Conservation (phyloP, 805 yeast species). For the Lachancea thermotolerans region DNA sequence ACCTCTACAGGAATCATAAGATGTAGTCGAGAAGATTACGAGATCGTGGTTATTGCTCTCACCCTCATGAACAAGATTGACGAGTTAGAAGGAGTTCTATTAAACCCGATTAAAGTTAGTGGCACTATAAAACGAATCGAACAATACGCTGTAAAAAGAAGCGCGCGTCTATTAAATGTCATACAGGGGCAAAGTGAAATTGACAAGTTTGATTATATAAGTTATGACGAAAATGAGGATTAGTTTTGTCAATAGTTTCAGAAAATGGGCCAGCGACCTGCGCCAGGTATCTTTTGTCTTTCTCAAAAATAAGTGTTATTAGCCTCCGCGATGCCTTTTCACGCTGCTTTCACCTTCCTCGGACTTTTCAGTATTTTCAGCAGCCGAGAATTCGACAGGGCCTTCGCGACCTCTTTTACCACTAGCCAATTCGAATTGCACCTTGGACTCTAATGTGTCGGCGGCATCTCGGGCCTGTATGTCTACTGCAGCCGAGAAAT, state of each 20-base stretch:
- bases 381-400: conserved; percentile 44
- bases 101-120: conserved; percentile 63
- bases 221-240: conserved; percentile 15
- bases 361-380: conserved; percentile 8
- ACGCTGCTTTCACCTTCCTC: too few relatives aligned
- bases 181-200: conserved; percentile 8
- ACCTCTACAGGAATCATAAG: conserved; percentile 83
- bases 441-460: conserved; percentile 7
- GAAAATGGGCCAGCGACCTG: conserved; percentile 8
- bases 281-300: background rate
- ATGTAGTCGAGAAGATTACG: conserved; percentile 59
- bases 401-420: conserved; percentile 27
- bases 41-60: conserved; percentile 61
- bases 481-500: conserved; percentile 16
- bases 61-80: conserved; percentile 47
- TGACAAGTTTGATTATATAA: conserved; percentile 14
- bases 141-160: conserved; percentile 51
- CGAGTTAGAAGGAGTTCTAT: conserved; percentile 40
- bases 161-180: conserved; percentile 14
- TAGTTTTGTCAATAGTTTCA: conserved; percentile 4
- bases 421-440: conserved; percentile 8
- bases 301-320: too few relatives aligned
- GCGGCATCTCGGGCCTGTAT: conserved; percentile 7
- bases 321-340: too few relatives aligned
- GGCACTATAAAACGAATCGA: conserved; percentile 88